A percentile compares a stretch with the other conserved stretches of the same genome.
phyloP scores from a whole-genome alignment of 2,329 filamentous ascomycete species.

The Fonsecaea monophora region DNA sequence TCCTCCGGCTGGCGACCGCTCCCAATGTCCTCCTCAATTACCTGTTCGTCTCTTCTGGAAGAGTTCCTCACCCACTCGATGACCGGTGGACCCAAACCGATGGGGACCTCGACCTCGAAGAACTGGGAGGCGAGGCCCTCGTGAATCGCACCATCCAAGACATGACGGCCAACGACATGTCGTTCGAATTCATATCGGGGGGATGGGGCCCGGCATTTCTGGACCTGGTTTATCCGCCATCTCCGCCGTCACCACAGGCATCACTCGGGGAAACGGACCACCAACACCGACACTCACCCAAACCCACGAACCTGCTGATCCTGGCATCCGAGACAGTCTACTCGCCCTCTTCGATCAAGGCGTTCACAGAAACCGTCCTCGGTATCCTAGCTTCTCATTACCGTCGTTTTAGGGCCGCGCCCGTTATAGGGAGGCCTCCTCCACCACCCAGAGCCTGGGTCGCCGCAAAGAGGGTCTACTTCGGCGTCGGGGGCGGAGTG shows the following conservation, averaged over 20 bases:
- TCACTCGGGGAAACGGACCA: constrained; percentile 22
- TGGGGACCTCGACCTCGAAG: constrained; percentile 47
- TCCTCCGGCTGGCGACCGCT: constrained; percentile 66
- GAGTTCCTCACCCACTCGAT: constrained; percentile 2
- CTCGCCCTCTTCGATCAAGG: constrained; percentile 59
- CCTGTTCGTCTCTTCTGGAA: neutral
- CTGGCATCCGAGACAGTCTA: constrained; percentile 72
- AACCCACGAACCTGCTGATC: constrained; percentile 47
- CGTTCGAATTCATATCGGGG: constrained; percentile 64
- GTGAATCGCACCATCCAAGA: constrained; percentile 55
- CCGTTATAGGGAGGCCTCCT: neutral
- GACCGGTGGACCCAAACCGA: constrained; percentile 41
- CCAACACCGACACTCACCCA: neutral
- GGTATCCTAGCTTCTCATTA: constrained; percentile 53
- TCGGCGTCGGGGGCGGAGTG: constrained; percentile 70
- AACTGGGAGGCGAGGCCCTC: constrained; percentile 52
- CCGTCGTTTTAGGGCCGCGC: neutral
- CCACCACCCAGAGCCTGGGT: constrained; percentile 58
- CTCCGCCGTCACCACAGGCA: neutral
- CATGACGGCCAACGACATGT: constrained; percentile 53
- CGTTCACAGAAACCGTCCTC: constrained; percentile 63
- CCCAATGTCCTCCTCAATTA: constrained; percentile 67
- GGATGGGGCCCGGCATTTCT: constrained; percentile 61
- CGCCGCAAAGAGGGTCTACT: constrained; percentile 70
- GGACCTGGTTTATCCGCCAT: constrained; percentile 49